Conservation (phyloP, 2,329 filamentous ascomycete genomes). For the Xylariales sp. region DNA sequence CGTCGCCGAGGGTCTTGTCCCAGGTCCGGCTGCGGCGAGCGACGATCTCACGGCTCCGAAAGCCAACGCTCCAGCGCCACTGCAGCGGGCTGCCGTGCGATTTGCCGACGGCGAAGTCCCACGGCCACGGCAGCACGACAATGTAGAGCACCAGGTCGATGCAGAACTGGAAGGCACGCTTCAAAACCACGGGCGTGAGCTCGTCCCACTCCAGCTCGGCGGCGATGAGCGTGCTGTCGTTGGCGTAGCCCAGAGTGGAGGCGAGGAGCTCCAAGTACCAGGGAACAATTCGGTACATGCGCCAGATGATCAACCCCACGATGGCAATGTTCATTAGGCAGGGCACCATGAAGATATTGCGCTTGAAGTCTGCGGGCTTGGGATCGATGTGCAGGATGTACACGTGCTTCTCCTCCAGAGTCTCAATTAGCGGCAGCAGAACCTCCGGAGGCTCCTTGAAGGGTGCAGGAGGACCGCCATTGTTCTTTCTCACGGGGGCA, state of each 20-base stretch:
- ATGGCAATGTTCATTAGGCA: slow-evolving; percentile 71
- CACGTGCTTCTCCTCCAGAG: slow-evolving; percentile 63
- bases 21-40: slow-evolving; percentile 73
- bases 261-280: slow-evolving; percentile 67
- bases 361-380: slow-evolving; percentile 67
- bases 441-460: slow-evolving; percentile 63
- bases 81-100: slow-evolving; percentile 55
- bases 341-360: slow-evolving; percentile 77
- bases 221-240: slow-evolving; percentile 62
- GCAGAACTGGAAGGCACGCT: slow-evolving; percentile 62
- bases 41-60: slow-evolving; percentile 74
- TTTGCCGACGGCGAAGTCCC: slow-evolving; percentile 63
- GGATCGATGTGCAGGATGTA: slow-evolving; percentile 84
- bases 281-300: slow-evolving; percentile 64
- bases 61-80: slow-evolving; percentile 75
- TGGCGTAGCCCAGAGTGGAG: slow-evolving; percentile 61
- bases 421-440: slow-evolving; percentile 61
- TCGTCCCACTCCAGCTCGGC: slow-evolving; percentile 47
- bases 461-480: slow-evolving; percentile 52
- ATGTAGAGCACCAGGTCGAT: slow-evolving; percentile 68
- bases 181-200: slow-evolving; percentile 51
- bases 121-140: slow-evolving; percentile 69
- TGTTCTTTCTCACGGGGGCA: slow-evolving; percentile 20
- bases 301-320: slow-evolving; percentile 58
- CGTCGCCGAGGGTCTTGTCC: slow-evolving; percentile 57